Base-by-base conservation (phyloP, 1,284 basidiomycete genomes). In the Fistulina hepatica region DNA sequence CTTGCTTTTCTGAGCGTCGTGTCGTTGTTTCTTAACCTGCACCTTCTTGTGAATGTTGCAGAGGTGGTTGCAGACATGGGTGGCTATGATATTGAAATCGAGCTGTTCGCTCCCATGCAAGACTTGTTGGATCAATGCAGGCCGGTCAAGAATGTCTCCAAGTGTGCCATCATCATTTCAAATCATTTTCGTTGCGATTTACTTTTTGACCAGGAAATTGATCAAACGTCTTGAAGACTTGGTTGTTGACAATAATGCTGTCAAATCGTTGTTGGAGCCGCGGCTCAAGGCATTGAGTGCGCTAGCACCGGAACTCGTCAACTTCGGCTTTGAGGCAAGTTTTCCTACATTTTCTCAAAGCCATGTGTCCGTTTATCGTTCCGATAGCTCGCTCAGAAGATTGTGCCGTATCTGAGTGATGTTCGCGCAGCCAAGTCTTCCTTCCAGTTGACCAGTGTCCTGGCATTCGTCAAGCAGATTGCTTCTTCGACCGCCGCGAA, bases 321-420 rank as follows among this genome's bases (percentile, higher is more conserved):
- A 92, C 58, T 86, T 94, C 51, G 84, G 88, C 49, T 83, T 93
- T 41, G 83, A 83, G 42, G 88, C 88, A 43, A 41, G 76, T 54
- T 25, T 34, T 35, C n/a, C 35, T 26, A 31, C 22, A n/a, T 28
- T 32, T 36, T 33, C 6, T 9, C 13, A 3, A 13, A 23, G 19
- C 21, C 19, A 19, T 19, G 27, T 8, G 15, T 36, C 21, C 30
- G 28, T 23, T 41, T 17, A 24, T 9, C 36, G n/a, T 32, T 30
- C 23, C 20, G 30, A 20, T 15, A 90, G 84, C 71, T 95, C 34
- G 91, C 90, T 0, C 86, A 93, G 65, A 71, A 81, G 51, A 78
- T 91, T 33, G 81, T 83, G 59, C 77, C 76, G 1, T 83, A 95
- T 54, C 64, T 89, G 12, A 67, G 70, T 36, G 81, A 89, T 36